phyloP scores from a whole-genome alignment of 768 basidiomycete species.

The Hygrocybe coccinea region DNA sequence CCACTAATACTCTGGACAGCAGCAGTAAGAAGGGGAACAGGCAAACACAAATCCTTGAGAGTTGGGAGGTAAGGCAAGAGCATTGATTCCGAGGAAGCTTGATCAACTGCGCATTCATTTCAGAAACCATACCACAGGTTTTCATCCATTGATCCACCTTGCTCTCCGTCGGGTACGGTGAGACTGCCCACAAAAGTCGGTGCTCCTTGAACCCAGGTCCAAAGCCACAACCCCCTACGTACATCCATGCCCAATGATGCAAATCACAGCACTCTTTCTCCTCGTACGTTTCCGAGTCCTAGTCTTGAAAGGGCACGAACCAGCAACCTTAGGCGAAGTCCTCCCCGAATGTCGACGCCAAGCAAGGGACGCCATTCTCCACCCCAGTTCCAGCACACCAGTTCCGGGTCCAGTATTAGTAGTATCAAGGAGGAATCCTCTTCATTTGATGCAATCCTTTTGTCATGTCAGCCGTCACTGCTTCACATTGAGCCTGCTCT shows the following conservation, averaged over 20 bases:
- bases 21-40: not conserved
- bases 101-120: no score
- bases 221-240: not conserved
- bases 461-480: slow-evolving; percentile 61
- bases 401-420: slow-evolving; percentile 41
- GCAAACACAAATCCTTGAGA: not conserved
- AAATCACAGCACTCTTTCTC: no score
- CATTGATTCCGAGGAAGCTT: no score
- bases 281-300: no score
- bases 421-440: slow-evolving; percentile 37
- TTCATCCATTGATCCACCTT: not conserved
- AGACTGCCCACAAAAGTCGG: not conserved
- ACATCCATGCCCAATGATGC: not conserved
- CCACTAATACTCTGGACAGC: not conserved
- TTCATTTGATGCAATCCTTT: slow-evolving; percentile 51
- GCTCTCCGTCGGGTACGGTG: not conserved
- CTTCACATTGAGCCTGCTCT: slow-evolving; percentile 57
- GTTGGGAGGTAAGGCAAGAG: no score
- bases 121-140: not conserved
- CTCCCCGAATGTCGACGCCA: slow-evolving; percentile 20
- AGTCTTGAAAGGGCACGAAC: slow-evolving; percentile 14
- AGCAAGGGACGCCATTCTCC: not conserved
- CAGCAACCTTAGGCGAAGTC: slow-evolving; percentile 23
- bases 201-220: no score
- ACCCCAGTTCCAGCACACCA: slow-evolving; percentile 36